Evolutionary conservation across 2,329 filamentous ascomycete species (phyloP), one percentile per base, ranked within the genome.

Genomic region (Aspergillus thermomutatus): DNA sequence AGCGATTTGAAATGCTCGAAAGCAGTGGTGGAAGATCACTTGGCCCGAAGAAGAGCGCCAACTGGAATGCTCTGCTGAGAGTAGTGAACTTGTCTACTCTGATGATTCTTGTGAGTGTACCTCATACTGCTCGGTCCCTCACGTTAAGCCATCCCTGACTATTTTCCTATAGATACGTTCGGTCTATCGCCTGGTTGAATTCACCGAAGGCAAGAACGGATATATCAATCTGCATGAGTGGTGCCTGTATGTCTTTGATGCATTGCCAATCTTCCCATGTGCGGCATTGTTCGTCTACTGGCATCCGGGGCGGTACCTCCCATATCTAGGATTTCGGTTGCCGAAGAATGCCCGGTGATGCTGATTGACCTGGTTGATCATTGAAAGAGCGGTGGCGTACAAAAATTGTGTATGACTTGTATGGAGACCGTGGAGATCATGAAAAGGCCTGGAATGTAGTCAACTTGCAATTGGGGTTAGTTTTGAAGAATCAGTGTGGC

Each of bases 161-260:
- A 59, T 25, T 41, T 8, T 17, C 40, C 4, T 23, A 25, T 14
- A 69, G 63, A 64, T 78, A 7, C 72, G 80, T 11, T 79, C 76
- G 8, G 56, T 80, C 14, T 81, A 77, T 57, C 77, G 80, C 50
- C 69, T 80, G 3, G 65, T 82, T 9, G 81, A 83, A 67, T 83
- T 80, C 57, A 70, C 70, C 2, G 67, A 74, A 66, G 78, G 77
- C 11, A 59, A 65, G 1, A 64, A 68, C 6, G 78, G 76, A 0
- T 80, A 79, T 54, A 60, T 76, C 19, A 69, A 79, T 46, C 62
- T 49, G 2, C 66, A 78, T 52, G 79, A 82, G 64, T 75, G 73
- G 70, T 68, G 70, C 6, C 52, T 77, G 31, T 81, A 79, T 56
- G 62, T 78, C 8, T 79, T 81, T 60, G 79, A 81, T 57, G 71